Evolutionary conservation across 108 stramenopile species (phyloP), one percentile per base, ranked within the genome.

Genomic region (Parmales sp.): DNA sequence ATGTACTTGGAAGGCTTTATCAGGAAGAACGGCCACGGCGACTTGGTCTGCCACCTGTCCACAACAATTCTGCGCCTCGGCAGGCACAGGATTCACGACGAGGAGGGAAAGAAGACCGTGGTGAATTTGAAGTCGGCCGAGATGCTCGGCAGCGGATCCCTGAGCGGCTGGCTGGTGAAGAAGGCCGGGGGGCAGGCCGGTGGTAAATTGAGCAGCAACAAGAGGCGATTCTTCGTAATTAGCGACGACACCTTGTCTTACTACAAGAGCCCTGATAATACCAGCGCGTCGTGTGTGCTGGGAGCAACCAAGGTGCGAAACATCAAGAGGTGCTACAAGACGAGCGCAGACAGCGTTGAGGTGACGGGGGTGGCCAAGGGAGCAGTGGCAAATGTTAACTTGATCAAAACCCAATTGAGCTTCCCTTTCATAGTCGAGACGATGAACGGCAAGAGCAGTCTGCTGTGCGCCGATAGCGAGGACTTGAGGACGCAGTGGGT

Each of bases 1-100:
- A 60, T 60, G 54, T 60, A 60, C 26, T 60, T 60, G 54, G 54
- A 60, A 34, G 36, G 54, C 31, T 60, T 60, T 34, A 60, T 60
- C 54, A 60, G 54, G 54, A 34, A 60, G 31, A 28, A 60, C 54
- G 54, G 54, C 5, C 54, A 60, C 54, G 54, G 54, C 16, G 41
- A 16, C 16, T 16, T 60, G 29, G 54, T 60, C 26, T 28, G 31
- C n/a, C 29, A 28, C 26, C 20, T 60, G 54, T 60, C 54, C 54
- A 60, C n/a, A 9, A 60, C 54, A 28, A 60, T 60, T 6, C 28
- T 60, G 9, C 29, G 36, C 31, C 54, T 60, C 29, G 54, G 54
- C 6, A 11, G 54, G n/a, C 54, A 60, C 54, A 43, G 11, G 41
- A 43, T 13, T 43, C 41, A 13, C 41, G 8, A 43, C 41, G 41